Evolutionary conservation across 2,329 filamentous ascomycete genomes (phyloP).

Genomic region (Diaporthe longicolla): DNA sequence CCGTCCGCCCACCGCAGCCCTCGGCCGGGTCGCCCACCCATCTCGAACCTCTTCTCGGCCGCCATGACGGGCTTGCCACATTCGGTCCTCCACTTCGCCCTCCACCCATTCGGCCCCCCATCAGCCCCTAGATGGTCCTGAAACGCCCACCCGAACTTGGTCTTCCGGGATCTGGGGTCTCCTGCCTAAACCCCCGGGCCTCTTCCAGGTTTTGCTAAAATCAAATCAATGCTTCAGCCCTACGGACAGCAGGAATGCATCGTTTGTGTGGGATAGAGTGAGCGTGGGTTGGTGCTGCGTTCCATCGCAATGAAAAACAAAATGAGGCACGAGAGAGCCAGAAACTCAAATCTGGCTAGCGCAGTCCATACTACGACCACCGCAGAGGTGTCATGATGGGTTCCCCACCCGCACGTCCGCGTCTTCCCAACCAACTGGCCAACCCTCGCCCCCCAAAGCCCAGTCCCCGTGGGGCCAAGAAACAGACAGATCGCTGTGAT

Average conservation of each 20-base stretch:
- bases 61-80: constrained; percentile 17
- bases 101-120: background rate
- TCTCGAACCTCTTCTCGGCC: constrained; percentile 14
- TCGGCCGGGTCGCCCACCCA: constrained; percentile 19
- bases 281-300: background rate
- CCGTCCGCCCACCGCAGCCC: constrained; percentile 4
- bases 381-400: background rate
- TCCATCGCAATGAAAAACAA: background rate
- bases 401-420: background rate
- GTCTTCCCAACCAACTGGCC: too few species aligned
- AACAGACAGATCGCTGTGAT: constrained; percentile 21
- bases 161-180: constrained; percentile 6
- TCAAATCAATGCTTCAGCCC: constrained; percentile 17
- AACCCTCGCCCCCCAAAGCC: background rate
- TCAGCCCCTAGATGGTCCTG: constrained; percentile 7
- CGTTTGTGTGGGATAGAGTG: constrained; percentile 5
- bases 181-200: background rate
- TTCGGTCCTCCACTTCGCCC: background rate
- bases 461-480: constrained; percentile 8
- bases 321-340: background rate
- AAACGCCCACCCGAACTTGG: constrained; percentile 22
- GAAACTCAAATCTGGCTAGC: background rate
- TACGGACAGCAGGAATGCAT: background rate
- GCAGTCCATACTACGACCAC: too few species aligned
- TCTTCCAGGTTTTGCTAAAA: constrained; percentile 14